A percentile compares a stretch with the other conserved stretches of the same genome.
phyloP scores from a whole-genome alignment of 345 rosid species.

The Brassica carinata region DNA sequence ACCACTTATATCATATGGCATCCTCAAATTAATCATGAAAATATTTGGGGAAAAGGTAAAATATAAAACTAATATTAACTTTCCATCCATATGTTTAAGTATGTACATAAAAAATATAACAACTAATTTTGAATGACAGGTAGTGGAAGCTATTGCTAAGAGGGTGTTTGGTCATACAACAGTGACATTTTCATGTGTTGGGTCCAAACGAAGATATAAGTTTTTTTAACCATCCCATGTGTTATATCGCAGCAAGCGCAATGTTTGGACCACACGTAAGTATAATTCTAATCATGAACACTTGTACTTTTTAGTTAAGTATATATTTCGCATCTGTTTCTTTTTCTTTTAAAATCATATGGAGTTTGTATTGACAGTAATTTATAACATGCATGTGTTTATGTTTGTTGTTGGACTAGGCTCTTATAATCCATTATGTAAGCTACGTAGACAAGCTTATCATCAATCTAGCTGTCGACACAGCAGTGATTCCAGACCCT shows the following conservation, averaged over 20 bases:
- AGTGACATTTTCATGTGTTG: slow-evolving; percentile 52
- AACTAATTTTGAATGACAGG: slow-evolving; percentile 28
- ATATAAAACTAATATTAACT: neutral
- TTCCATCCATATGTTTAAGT: neutral
- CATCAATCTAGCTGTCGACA: slow-evolving; percentile 60
- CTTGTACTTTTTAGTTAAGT: neutral
- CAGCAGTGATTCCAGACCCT: slow-evolving; percentile 64
- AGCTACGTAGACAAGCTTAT: slow-evolving; percentile 67
- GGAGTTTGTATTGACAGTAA: neutral
- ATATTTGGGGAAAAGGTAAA: slow-evolving; percentile 47
- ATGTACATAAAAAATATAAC: neutral
- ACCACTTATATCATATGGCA: slow-evolving; percentile 20
- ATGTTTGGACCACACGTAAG: slow-evolving; percentile 60
- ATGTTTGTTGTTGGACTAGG: slow-evolving; percentile 64
- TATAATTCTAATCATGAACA: neutral
- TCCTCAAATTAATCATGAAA: slow-evolving; percentile 27
- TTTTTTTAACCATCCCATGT: slow-evolving; percentile 54
- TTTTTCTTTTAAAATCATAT: neutral
- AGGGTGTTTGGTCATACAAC: slow-evolving; percentile 45
- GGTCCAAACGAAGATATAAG: slow-evolving; percentile 62
- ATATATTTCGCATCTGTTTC: neutral
- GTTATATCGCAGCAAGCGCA: slow-evolving; percentile 54
- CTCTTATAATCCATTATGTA: slow-evolving; percentile 65
- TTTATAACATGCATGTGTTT: neutral
- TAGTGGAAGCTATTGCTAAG: slow-evolving; percentile 32